These are phyloP conservation scores for Neofusicoccum cordaticola DNA, from an alignment of 2,329 filamentous ascomycete species.

Conservation along the genomic window DNA sequence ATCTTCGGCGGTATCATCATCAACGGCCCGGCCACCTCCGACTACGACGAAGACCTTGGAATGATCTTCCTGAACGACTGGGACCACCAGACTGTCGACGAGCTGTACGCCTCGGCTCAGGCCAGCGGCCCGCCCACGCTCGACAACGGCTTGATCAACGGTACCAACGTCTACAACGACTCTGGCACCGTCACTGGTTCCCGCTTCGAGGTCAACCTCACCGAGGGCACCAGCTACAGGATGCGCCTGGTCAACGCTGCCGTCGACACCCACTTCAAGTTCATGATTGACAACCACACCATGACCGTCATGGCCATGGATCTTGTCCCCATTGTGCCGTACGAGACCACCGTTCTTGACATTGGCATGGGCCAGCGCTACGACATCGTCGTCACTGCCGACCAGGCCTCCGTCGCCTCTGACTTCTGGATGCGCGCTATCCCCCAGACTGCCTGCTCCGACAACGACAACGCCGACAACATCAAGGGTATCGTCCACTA, in stretches of 20 bases:
- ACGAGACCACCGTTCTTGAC: slow-evolving; percentile 30
- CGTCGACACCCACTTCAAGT: slow-evolving; percentile 31
- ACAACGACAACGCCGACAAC: slow-evolving; percentile 16
- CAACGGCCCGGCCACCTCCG: slow-evolving; percentile 34
- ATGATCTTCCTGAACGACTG: slow-evolving; percentile 42
- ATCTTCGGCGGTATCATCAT: slow-evolving; percentile 34
- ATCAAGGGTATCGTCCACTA: slow-evolving; percentile 17
- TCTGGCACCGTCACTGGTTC: slow-evolving; percentile 17
- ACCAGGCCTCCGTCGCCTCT: slow-evolving; percentile 23
- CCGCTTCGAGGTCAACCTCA: slow-evolving; percentile 32
- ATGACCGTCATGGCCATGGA: slow-evolving; percentile 46
- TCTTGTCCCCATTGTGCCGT: slow-evolving; percentile 41
- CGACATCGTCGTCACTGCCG: slow-evolving; percentile 39
- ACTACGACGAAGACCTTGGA: slow-evolving; percentile 43
- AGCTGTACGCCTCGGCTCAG: slow-evolving; percentile 7
- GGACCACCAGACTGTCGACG: slow-evolving; percentile 22
- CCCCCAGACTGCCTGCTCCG: slow-evolving; percentile 12
- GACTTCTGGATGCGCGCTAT: slow-evolving; percentile 19
- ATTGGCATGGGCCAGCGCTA: slow-evolving; percentile 38
- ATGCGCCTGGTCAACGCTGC: slow-evolving; percentile 58
- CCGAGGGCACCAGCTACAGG: slow-evolving; percentile 54
- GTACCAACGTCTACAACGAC: slow-evolving; percentile 27
- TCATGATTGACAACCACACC: slow-evolving; percentile 38
- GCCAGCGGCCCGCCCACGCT: slow-evolving; percentile 24
- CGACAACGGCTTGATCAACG: slow-evolving; percentile 53